A percentile compares a stretch with the other conserved stretches of the same genome.
These are phyloP conservation scores for Phialemonium atrogriseum DNA, from an alignment of 2,329 filamentous ascomycete genomes.

Conservation along the genomic window DNA sequence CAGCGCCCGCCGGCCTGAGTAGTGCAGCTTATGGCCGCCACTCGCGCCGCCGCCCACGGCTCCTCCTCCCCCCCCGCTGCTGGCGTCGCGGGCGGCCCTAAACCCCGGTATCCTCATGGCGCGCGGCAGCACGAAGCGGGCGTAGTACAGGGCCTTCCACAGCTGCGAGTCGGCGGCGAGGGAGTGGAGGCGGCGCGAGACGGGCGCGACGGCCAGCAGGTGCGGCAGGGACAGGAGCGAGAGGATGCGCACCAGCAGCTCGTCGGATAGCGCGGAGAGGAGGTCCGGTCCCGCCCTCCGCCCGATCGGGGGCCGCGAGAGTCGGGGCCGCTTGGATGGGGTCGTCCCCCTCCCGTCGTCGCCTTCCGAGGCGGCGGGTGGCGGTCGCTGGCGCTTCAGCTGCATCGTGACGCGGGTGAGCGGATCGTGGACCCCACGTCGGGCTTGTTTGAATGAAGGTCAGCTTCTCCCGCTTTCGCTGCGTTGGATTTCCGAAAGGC, in stretches of 20 bases:
- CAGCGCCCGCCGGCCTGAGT: constrained; percentile 32
- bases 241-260: constrained; percentile 77
- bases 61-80: constrained; percentile 23
- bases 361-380: too few relatives aligned
- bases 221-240: constrained; percentile 63
- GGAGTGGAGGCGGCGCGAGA: constrained; percentile 68
- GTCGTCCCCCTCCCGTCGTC: too few relatives aligned
- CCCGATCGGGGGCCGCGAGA: too few relatives aligned
- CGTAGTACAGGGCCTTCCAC: constrained; percentile 86
- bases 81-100: constrained; percentile 20
- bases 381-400: too few relatives aligned
- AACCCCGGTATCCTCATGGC: constrained; percentile 67
- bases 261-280: constrained; percentile 72
- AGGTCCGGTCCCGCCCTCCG: constrained; percentile 44
- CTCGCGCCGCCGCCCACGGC: too few relatives aligned
- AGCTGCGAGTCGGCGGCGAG: constrained; percentile 76
- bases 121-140: constrained; percentile 75
- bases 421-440: too few relatives aligned
- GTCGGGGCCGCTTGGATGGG: not conserved
- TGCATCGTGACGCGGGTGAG: too few relatives aligned
- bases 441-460: too few relatives aligned
- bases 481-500: too few relatives aligned
- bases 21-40: constrained; percentile 32
- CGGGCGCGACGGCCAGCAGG: constrained; percentile 52
- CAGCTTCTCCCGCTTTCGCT: too few relatives aligned